A percentile compares a stretch with the other conserved stretches of the same genome.
These are phyloP conservation scores for Ploettnerulaceae sp. DNA, from an alignment of 2,329 filamentous ascomycete species.

Conservation along the genomic window DNA sequence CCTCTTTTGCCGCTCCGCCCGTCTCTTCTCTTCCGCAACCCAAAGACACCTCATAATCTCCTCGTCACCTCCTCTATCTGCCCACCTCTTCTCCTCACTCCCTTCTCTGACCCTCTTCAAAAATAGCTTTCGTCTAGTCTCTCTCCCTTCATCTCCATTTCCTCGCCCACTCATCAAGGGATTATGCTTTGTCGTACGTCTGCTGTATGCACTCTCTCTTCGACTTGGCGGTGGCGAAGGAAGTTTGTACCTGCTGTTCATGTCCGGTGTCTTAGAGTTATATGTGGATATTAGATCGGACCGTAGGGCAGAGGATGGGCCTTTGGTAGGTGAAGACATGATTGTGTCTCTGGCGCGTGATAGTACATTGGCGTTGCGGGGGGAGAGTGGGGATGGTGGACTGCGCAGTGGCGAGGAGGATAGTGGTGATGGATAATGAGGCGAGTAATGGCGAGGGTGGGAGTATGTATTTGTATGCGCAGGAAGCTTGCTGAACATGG, in stretches of 20 bases:
- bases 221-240: slow-evolving; percentile 13
- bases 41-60: slow-evolving; percentile 42
- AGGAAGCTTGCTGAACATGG: slow-evolving; percentile 30
- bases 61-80: slow-evolving; percentile 51
- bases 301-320: slow-evolving; percentile 1
- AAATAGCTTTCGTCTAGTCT: slow-evolving; percentile 63
- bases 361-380: slow-evolving; percentile 41
- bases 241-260: slow-evolving; percentile 3
- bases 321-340: slow-evolving; percentile 24
- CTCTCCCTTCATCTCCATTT: slow-evolving; percentile 47
- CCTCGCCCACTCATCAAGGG: slow-evolving; percentile 53
- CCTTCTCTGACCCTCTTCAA: slow-evolving; percentile 61
- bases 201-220: slow-evolving; percentile 22
- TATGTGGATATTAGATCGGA: neutral
- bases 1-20: slow-evolving; percentile 31
- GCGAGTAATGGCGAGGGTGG: slow-evolving; percentile 30
- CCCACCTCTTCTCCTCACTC: slow-evolving; percentile 55
- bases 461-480: slow-evolving; percentile 10
- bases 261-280: neutral
- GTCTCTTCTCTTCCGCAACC: slow-evolving; percentile 36
- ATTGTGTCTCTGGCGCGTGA: slow-evolving; percentile 34
- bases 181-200: slow-evolving; percentile 55
- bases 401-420: slow-evolving; percentile 55
- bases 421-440: slow-evolving; percentile 49
- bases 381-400: slow-evolving; percentile 41